A percentile compares a stretch with the other conserved stretches of the same genome.
These are phyloP conservation scores for Hyaloperonospora brassicae DNA, from an alignment of 352 stramenopile species.

Conservation along the genomic window DNA sequence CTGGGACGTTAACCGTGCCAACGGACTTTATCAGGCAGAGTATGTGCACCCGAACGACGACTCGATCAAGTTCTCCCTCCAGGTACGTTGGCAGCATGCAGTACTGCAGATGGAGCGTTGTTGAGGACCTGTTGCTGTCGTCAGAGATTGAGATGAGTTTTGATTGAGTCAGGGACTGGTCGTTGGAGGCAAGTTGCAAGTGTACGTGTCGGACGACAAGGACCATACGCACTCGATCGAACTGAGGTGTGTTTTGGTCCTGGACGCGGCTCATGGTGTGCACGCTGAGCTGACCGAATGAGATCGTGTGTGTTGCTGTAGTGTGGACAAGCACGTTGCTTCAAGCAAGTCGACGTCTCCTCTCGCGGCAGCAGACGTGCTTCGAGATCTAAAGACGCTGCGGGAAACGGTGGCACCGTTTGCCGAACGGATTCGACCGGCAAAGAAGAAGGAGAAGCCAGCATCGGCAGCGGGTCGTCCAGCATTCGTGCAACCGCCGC, in stretches of 20 bases:
- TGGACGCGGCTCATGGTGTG: background rate
- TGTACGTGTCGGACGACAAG: slow-evolving; percentile 66
- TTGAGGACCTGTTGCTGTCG: background rate
- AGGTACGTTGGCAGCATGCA: slow-evolving; percentile 27
- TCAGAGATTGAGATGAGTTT: slow-evolving; percentile 1
- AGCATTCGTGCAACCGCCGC: slow-evolving; percentile 8
- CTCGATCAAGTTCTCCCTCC: slow-evolving; percentile 47
- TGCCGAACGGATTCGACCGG: slow-evolving; percentile 40
- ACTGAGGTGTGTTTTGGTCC: slow-evolving; percentile 33
- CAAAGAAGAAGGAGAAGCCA: slow-evolving; percentile 25
- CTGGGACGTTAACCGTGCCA: slow-evolving; percentile 53
- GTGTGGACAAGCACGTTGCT: slow-evolving; percentile 33
- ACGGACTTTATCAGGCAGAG: slow-evolving; percentile 47
- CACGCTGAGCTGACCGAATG: background rate
- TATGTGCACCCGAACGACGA: slow-evolving; percentile 52
- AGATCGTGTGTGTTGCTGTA: slow-evolving; percentile 7
- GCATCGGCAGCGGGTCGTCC: slow-evolving; percentile 4
- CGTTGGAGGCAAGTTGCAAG: slow-evolving; percentile 66
- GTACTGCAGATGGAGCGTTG: background rate
- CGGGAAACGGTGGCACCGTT: slow-evolving; percentile 49
- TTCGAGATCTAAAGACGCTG: slow-evolving; percentile 48
- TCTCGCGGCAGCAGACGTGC: slow-evolving; percentile 30
- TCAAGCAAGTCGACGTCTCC: slow-evolving; percentile 13
- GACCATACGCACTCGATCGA: slow-evolving; percentile 67
- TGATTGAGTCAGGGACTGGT: slow-evolving; percentile 44